Percentiles rank a stretch among this genome's conserved stretches.
Conservation (phyloP, 495 filamentous ascomycete genomes). For the Halenospora varia region DNA sequence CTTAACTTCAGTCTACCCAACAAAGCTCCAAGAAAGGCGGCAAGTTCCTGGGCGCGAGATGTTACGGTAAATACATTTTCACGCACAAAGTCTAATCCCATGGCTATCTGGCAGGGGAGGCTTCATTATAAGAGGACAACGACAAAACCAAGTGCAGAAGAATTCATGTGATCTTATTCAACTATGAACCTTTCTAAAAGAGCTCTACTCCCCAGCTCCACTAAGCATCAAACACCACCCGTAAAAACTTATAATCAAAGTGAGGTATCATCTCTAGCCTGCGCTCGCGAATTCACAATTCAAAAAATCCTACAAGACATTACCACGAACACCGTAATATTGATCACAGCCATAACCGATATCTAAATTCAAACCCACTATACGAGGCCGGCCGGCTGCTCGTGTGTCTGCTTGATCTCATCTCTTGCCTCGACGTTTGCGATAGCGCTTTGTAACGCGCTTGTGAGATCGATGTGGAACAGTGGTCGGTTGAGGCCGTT, state of each 20-base stretch:
- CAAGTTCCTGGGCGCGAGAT: too few species aligned
- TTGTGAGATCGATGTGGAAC: constrained; percentile 93
- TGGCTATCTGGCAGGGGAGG: too few species aligned
- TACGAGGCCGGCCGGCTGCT: not conserved
- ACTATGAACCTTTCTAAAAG: too few species aligned
- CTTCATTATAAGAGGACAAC: too few species aligned
- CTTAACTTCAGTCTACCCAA: too few species aligned
- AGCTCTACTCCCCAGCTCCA: too few species aligned
- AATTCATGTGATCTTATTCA: too few species aligned
- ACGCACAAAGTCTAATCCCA: too few species aligned
- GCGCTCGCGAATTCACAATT: not conserved
- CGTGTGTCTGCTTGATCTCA: not conserved
- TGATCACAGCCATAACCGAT: not conserved
- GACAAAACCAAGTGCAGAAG: too few species aligned
- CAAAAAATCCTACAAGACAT: not conserved
- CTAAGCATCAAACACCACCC: too few species aligned
- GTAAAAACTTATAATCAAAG: not conserved
- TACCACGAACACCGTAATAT: not conserved
- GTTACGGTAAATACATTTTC: too few species aligned
- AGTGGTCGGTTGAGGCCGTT: constrained; percentile 84
- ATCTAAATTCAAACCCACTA: not conserved
- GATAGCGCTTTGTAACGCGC: constrained; percentile 84
- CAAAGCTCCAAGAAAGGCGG: too few species aligned
- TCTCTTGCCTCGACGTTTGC: constrained; percentile 61
- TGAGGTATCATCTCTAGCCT: constrained; percentile 12